Evolutionary conservation across 768 basidiomycete species (phyloP), one percentile per base, ranked within the genome.

Genomic region (Tylopilus sp.): DNA sequence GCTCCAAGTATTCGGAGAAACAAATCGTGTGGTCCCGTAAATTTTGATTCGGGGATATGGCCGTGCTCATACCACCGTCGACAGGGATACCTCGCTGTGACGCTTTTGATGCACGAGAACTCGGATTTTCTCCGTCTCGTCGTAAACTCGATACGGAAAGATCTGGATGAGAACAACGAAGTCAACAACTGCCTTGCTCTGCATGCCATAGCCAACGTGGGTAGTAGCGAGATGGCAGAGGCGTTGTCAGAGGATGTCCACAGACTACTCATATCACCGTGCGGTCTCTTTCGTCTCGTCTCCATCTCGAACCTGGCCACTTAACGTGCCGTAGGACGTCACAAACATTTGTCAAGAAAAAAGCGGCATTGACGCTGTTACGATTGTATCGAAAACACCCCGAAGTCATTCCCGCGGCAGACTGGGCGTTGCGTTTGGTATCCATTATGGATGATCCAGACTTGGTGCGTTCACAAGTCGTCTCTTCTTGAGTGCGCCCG

Each of bases 171-270:
- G 56, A 91, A 90, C 61, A 90, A 89, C 63, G 97, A 98, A 67
- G 79, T 97, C 57, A 89, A 89, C 70, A 98, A 98, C 62, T 98
- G 97, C 63, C 78, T 99, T 50, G 97, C 97, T 2, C 72, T 99
- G 49, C 97, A 99, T 62, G 97, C 97, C 15, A 98, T 99, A 58
- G 97, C 97, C 10, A 99, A 98, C 60, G 91, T 99, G 21, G 97
- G 97, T 41, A 91, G 95, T 38, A 89, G 88, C 61, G 97, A 98
- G 70, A 99, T 99, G 93, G 95, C 97, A 8, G 97, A 99, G 66
- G 88, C 94, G 7, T 76, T 99, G 40, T 85, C 81, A 10, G 91
- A 91, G 61, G 94, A 95, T 61, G 97, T 99, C 1, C 95, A 98
- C 70, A 81, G 95, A 43, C 73, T 97, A 20, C 75, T 99, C 46